These are phyloP conservation scores for Exserohilum rostratum DNA, from an alignment of 2,329 filamentous ascomycete genomes.

Conservation along the genomic window DNA sequence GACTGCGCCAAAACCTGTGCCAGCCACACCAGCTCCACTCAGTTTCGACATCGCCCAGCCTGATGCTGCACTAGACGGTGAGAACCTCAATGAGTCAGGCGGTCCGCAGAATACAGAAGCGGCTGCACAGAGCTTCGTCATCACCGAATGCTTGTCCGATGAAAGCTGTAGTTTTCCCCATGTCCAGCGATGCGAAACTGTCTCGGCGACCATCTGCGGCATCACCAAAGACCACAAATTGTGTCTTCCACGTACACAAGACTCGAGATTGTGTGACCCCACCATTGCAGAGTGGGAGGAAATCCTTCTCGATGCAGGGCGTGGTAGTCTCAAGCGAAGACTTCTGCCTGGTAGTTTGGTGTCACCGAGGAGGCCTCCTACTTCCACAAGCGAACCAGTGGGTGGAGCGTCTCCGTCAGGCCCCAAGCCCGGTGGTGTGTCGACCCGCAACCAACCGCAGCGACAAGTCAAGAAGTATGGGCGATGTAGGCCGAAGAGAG, in stretches of 20 bases:
- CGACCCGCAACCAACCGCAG: not conserved
- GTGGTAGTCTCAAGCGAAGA: not conserved
- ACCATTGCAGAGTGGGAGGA: not conserved
- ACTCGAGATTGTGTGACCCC: not conserved
- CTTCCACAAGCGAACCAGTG: not conserved
- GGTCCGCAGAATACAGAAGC: not conserved
- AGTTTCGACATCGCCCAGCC: not conserved
- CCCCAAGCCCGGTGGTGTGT: not conserved
- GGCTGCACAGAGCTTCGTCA: not conserved
- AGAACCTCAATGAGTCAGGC: not conserved
- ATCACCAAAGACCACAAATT: not conserved
- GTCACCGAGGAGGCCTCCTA: not conserved
- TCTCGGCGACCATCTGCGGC: not conserved
- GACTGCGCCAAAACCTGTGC: slow-evolving; percentile 1
- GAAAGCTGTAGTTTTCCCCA: not conserved
- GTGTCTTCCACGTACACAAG: not conserved
- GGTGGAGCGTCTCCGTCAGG: not conserved
- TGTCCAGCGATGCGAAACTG: not conserved
- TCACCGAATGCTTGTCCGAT: not conserved
- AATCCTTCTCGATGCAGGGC: not conserved
- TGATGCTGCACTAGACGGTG: not conserved
- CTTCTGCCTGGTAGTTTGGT: not conserved
- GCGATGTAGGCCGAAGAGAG: not conserved
- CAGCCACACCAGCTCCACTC: slow-evolving; percentile 1
- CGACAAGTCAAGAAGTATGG: not conserved